A percentile compares a stretch with the other conserved stretches of the same genome.
Evolutionary conservation across 768 basidiomycete species (phyloP).

Genomic region (Suillus spraguei): DNA sequence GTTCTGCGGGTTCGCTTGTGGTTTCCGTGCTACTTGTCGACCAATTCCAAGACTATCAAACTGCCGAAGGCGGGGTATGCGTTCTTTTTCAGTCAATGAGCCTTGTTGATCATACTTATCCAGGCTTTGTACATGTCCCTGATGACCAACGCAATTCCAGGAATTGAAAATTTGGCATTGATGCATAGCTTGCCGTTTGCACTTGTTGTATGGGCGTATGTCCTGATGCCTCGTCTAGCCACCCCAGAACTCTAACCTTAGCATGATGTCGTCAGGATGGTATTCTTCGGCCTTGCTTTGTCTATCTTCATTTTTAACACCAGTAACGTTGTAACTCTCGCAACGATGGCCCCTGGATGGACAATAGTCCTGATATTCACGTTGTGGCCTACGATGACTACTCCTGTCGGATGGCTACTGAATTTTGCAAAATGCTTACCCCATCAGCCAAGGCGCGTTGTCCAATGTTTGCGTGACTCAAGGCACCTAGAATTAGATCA

Average conservation of each 20-base stretch:
- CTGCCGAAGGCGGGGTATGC: constrained; percentile 24
- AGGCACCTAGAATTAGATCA: background rate
- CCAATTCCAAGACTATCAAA: constrained; percentile 27
- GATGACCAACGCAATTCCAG: constrained; percentile 18
- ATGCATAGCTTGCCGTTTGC: constrained; percentile 38
- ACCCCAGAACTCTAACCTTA: background rate
- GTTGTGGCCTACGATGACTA: constrained; percentile 20
- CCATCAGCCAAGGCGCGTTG: background rate
- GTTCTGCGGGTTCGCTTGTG: constrained; percentile 37
- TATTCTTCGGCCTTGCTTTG: constrained; percentile 31
- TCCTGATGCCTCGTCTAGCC: background rate
- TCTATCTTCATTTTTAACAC: constrained; percentile 27
- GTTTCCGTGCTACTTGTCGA: constrained; percentile 38
- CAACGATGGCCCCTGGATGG: constrained; percentile 19
- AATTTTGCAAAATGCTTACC: background rate
- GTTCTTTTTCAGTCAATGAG: constrained; percentile 20
- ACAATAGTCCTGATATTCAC: constrained; percentile 21
- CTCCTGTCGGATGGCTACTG: background rate
- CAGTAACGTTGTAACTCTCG: constrained; percentile 16
- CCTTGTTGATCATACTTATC: background rate
- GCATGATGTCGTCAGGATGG: constrained; percentile 21
- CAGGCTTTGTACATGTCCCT: constrained; percentile 28
- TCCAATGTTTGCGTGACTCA: background rate
- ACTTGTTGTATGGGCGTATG: constrained; percentile 35
- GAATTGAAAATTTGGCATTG: constrained; percentile 33